Evolutionary conservation across 2,329 filamentous ascomycete genomes (phyloP).

Genomic region (Phialemoniopsis sp.): DNA sequence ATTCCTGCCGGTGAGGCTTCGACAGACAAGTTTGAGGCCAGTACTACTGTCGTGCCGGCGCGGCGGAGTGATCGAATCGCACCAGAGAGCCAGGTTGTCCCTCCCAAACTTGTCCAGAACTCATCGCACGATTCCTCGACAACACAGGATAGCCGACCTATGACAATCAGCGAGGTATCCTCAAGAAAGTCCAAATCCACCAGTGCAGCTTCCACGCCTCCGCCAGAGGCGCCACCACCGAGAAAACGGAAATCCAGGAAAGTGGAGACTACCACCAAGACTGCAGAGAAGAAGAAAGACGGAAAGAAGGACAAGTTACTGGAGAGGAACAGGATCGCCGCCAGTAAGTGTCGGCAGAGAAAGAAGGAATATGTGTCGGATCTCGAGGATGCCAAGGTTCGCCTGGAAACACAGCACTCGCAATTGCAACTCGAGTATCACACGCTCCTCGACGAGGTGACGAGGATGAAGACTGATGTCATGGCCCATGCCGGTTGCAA

Average conservation of each 20-base stretch:
- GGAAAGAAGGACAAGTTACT: conserved; percentile 54
- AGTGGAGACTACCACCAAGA: too few relatives aligned
- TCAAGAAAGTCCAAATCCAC: not conserved
- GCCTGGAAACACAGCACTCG: conserved; percentile 37
- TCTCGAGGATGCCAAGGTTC: conserved; percentile 40
- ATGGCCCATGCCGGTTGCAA: conserved; percentile 50
- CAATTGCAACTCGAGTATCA: conserved; percentile 38
- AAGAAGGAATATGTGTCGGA: conserved; percentile 50
- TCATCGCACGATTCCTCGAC: too few relatives aligned
- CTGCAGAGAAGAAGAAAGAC: conserved; percentile 17
- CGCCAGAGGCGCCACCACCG: not conserved
- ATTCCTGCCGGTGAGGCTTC: too few relatives aligned
- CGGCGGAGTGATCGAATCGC: too few relatives aligned
- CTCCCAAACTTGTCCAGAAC: too few relatives aligned
- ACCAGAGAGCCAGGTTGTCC: too few relatives aligned
- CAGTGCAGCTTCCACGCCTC: not conserved
- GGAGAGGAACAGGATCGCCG: conserved; percentile 68
- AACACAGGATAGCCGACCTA: too few relatives aligned
- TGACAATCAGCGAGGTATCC: not conserved
- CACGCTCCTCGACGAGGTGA: conserved; percentile 37
- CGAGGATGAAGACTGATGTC: conserved; percentile 42
- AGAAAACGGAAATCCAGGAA: too few relatives aligned
- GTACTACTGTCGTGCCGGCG: too few relatives aligned
- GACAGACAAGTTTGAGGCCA: too few relatives aligned
- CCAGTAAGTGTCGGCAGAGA: conserved; percentile 71